Base-by-base conservation (phyloP, 2,329 filamentous ascomycete genomes). In the Delphinella strobiligena region DNA sequence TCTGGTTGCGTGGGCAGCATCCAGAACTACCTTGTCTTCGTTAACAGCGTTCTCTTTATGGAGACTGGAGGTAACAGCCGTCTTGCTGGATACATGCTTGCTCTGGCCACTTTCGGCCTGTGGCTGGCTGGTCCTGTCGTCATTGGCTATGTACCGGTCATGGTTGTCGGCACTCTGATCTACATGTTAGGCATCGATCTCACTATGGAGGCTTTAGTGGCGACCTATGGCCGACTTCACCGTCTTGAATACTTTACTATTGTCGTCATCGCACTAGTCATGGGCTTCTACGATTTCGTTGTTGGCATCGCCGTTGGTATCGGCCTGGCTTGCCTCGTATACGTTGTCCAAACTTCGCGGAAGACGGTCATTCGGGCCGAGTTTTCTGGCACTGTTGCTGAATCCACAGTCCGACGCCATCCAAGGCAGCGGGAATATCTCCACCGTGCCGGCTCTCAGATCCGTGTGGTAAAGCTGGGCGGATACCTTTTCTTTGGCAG, bases 401-500 rank as follows among this genome's bases (percentile, higher is more conserved):
- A 85, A 24, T 96, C 91, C 1, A 95, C 91, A 0, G 91, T 98
- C 19, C 75, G 91, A 38, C 78, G 91, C 39, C 93, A 94, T 49
- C 84, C 85, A 1, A 79, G 87, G 3, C 91, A 98, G 51, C 80
- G 88, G 44, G 78, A 82, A 43, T 98, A 91, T 54, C 67, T 98
- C 3, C 79, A 80, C 45, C 74, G 89, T 48, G 88, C 91, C 12
- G 88, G 89, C 3, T 74, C 76, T 22, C 91, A 98, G 56, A 91
- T 93, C 24, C 82, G 84, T 43, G 79, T 96, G 36, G 82, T 93
- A 53, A 96, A 96, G 59, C 72, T 98, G 12, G 81, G 83, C 0
- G 89, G 91, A 0, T 96, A 89, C 54, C 74, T 98, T n/a, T 98
- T 98, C 68, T 98, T 98, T 50, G 91, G 91, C 12, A 96, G 88